Conservation (phyloP, 768 basidiomycete species). For the Leucocoprinus sp. region DNA sequence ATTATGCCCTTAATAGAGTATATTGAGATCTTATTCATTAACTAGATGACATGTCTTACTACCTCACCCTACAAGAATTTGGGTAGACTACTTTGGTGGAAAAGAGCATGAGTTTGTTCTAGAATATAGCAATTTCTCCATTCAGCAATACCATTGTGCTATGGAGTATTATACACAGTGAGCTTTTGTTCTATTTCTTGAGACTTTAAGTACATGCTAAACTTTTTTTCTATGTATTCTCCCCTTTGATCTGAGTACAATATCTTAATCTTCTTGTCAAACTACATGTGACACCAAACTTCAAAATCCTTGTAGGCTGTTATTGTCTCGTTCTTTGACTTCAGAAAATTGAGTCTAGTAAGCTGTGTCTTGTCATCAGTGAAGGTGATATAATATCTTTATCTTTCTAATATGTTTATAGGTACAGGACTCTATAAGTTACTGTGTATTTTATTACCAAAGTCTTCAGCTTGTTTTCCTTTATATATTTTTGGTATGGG, state of each 20-base stretch:
- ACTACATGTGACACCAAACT: constrained; percentile 23
- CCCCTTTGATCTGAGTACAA: constrained; percentile 29
- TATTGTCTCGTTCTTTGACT: constrained; percentile 14
- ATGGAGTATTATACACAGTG: constrained; percentile 26
- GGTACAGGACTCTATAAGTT: constrained; percentile 32
- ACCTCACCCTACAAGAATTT: constrained; percentile 31
- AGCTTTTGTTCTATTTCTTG: constrained; percentile 26
- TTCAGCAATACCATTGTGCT: constrained; percentile 32
- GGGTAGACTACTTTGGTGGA: constrained; percentile 23
- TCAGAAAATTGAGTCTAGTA: constrained; percentile 16
- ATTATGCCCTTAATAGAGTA: constrained; percentile 18
- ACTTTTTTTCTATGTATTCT: constrained; percentile 25
- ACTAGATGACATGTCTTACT: constrained; percentile 21
- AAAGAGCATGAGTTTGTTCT: constrained; percentile 24
- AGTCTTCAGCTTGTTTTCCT: constrained; percentile 17
- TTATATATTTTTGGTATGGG: constrained; percentile 20
- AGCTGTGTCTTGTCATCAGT: constrained; percentile 21
- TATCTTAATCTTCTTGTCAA: constrained; percentile 16
- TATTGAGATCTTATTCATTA: constrained; percentile 25
- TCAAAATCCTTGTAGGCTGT: constrained; percentile 20
- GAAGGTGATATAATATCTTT: constrained; percentile 23
- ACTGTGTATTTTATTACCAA: constrained; percentile 19
- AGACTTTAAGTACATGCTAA: constrained; percentile 19
- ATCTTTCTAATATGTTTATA: constrained; percentile 12
- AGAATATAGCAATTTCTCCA: constrained; percentile 24